These are phyloP conservation scores for Plasmopara halstedii DNA, from an alignment of 352 stramenopile species.

Conservation along the genomic window DNA sequence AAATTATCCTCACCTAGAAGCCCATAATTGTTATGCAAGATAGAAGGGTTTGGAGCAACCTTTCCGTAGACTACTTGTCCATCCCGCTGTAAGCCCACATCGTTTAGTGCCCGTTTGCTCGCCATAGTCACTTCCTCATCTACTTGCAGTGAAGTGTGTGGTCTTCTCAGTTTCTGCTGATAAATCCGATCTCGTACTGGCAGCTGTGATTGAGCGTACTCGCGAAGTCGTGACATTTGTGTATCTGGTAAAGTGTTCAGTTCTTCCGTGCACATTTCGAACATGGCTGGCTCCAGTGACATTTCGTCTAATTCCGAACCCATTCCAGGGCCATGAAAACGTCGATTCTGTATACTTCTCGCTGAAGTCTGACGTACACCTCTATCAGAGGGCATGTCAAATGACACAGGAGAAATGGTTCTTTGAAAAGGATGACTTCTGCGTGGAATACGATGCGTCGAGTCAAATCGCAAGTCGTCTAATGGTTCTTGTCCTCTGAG, in stretches of 20 bases:
- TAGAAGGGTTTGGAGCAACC: slow-evolving; percentile 1
- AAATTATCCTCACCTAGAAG: not conserved
- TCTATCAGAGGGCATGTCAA: slow-evolving; percentile 10
- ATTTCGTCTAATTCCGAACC: slow-evolving; percentile 10
- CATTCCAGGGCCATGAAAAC: slow-evolving; percentile 9
- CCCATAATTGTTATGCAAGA: slow-evolving; percentile 4
- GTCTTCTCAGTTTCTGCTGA: slow-evolving; percentile 14
- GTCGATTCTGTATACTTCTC: slow-evolving; percentile 4
- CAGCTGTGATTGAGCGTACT: slow-evolving; percentile 12
- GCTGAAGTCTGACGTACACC: slow-evolving; percentile 2
- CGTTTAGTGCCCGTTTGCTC: slow-evolving; percentile 7
- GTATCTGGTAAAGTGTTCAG: not conserved
- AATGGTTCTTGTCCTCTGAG: slow-evolving; percentile 5
- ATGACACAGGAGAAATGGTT: slow-evolving; percentile 5
- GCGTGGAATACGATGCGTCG: slow-evolving; percentile 29
- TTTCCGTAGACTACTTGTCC: slow-evolving; percentile 22
- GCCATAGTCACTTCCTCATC: slow-evolving; percentile 6
- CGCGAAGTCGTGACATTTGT: slow-evolving; percentile 6
- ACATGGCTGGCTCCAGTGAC: slow-evolving; percentile 13
- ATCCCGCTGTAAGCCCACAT: slow-evolving; percentile 8
- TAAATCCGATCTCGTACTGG: slow-evolving; percentile 12
- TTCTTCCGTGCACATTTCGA: slow-evolving; percentile 21
- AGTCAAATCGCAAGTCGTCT: slow-evolving; percentile 8
- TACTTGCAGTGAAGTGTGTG: slow-evolving; percentile 1
- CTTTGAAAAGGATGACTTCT: slow-evolving; percentile 18